Evolutionary conservation across 2,329 filamentous ascomycete species (phyloP), one percentile per base, ranked within the genome.

Genomic region (Aspergillus sp.): DNA sequence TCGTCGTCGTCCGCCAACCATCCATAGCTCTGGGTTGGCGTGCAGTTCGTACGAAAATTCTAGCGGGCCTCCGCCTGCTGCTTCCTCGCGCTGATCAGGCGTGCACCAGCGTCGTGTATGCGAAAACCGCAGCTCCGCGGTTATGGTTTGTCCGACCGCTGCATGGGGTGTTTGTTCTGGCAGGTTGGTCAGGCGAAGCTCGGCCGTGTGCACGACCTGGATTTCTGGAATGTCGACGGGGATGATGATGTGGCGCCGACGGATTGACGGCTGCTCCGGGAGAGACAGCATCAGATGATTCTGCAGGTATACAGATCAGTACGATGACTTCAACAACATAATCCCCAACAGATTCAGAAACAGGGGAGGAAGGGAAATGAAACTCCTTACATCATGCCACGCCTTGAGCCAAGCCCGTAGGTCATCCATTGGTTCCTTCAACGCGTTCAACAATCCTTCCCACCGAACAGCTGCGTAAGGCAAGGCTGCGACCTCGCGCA

Each of bases 171-270:
- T 76, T 62, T 59, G 57, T 52, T 65, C 57, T 12, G 59, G 59
- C 33, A 65, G 52, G 71, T 64, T 58, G 75, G 62, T 44, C 70
- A 73, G 55, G 68, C 66, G 55, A 69, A 73, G 67, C 65, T 67
- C 73, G 17, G 89, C 88, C 0, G 90, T 96, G 73, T 96, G 90
- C 0, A 98, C 84, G 19, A 96, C 85, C 48, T 90, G 86, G 2
- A 96, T 82, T 1, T 89, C 87, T 0, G 93, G 93, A 1, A 99
- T 86, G 58, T 96, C 91, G 14, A 99, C 93, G 0, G 93, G 90
- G 53, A 99, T 96, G 31, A 89, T 80, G 65, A 99, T 93, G 12
- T 86, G 87, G 19, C 83, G 82, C 60, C 73, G 80, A 19, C 82
- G 77, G 21, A 74, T 68, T 14, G 64, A 61, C 37, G 66, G 71